Base-by-base conservation (phyloP, 345 rosid genomes). In the Nephelium lappaceum region DNA sequence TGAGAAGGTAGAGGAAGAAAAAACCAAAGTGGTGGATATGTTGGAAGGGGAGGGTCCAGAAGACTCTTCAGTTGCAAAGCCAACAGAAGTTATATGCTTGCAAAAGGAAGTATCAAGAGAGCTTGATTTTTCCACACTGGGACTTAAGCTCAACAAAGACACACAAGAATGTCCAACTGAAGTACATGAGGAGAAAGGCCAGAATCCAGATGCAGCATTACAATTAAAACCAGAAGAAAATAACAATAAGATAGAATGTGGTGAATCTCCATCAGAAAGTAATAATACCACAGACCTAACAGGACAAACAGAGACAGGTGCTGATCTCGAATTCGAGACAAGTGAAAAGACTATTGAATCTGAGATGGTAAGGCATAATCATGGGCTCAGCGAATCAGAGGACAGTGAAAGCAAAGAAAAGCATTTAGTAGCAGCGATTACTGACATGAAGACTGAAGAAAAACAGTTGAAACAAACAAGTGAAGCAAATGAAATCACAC, bases 101-200 rank as follows among this genome's bases (percentile, higher is more conserved):
- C 77, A 43, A 36, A 79, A 80, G 78, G 83, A 81, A 77, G 79
- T 53, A 65, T 58, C 66, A 36, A 76, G 57, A 42, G 84, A 82
- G 68, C 79, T 27, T 15, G 81, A 83, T 71, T 78, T 51, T 67
- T 14, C 70, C 36, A 15, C 71, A 8, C 43, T 66, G 21, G 71
- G 43, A 45, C 51, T 73, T 51, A 63, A 76, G 71, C 36, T 24
- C 62, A 27, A 66, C 70, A 66, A 27, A 25, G 75, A 61, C 58
- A 49, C 10, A 72, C 43, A 71, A 69, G 65, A 86, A 41, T 47
- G 18, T 77, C 27, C n/a, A 42, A 23, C 65, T 51, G 79, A 74
- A 73, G 43, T 58, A 4, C 55, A 60, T 31, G 25, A 51, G 72
- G 76, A 80, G 63, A 80, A 81, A 51, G 80, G 25, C 11, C 60